A percentile compares a stretch with the other conserved stretches of the same genome.
Evolutionary conservation across 2,329 filamentous ascomycete genomes (phyloP).

Genomic region (Hysterium pulicare): DNA sequence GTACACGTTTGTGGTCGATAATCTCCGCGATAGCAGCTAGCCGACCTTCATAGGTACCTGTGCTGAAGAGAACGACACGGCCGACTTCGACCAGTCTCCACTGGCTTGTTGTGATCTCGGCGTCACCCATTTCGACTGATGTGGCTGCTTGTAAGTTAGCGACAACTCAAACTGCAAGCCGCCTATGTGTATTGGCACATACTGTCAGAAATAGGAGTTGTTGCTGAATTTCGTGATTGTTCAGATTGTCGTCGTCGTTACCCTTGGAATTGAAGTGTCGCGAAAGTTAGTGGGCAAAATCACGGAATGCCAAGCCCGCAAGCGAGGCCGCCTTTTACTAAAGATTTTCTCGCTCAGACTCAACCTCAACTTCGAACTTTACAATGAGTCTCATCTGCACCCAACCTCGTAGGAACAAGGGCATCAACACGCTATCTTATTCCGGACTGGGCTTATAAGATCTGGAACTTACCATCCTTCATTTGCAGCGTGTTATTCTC

Average conservation of each 20-base stretch:
- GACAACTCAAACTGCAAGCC: slow-evolving; percentile 5
- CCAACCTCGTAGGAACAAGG: slow-evolving; percentile 10
- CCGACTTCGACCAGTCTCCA: slow-evolving; percentile 97
- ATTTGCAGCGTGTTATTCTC: too few species aligned
- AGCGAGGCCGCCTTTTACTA: background rate
- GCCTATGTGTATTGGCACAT: slow-evolving; percentile 25
- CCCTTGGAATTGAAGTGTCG: background rate
- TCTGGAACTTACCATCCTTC: too few species aligned
- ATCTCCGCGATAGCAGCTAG: slow-evolving; percentile 97
- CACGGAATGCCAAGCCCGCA: background rate
- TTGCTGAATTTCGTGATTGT: slow-evolving; percentile 11
- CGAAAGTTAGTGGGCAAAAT: slow-evolving; percentile 4
- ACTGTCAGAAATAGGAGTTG: slow-evolving; percentile 39
- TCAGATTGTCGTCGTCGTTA: slow-evolving; percentile 7
- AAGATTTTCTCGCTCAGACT: background rate
- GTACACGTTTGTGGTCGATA: slow-evolving; percentile 99
- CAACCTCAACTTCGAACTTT: background rate
- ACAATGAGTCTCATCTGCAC: background rate
- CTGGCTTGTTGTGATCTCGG: slow-evolving; percentile 46
- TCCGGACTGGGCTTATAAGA: too few species aligned
- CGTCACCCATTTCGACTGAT: slow-evolving; percentile 47
- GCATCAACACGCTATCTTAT: too few species aligned
- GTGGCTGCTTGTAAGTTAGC: slow-evolving; percentile 26
- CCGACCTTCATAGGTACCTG: slow-evolving; percentile 76
- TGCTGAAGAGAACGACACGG: slow-evolving; percentile 89